Evolutionary conservation across 2,329 filamentous ascomycete species (phyloP), one percentile per base, ranked within the genome.

Genomic region (Plenodomus tracheiphilus): DNA sequence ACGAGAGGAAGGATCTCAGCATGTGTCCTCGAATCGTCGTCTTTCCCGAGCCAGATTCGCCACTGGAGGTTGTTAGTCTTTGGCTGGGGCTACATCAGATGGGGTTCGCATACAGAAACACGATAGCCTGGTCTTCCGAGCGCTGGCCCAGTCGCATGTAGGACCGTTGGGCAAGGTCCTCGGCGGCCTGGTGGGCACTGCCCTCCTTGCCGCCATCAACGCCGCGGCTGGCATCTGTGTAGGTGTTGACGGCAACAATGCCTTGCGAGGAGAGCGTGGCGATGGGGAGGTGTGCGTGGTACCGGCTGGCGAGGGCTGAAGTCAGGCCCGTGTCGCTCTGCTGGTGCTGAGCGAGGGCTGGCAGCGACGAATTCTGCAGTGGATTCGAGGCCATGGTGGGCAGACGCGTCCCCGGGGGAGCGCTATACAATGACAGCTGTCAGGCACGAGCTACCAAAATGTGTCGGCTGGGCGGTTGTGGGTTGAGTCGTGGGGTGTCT

Each of bases 41-140:
- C 78, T 99, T 99, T 63, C 94, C 94, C 25, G 94, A 87, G 39
- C 94, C 94, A 48, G 91, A 96, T 81, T 99, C 94, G 73, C 94
- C 94, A 59, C 92, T 97, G 38, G 9, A 2, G 0, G 2, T 22
- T 38, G 45, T 59, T 52, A 62, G 55, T 22, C 5, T 32, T 4
- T 32, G 13, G 9, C 28, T 15, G 15, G 15, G 13, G 22, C 10
- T 10, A 15, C 9, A 11, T 32, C 28, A 32, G 28, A 32, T 32
- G 28, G 1, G 6, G 10, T 21, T 15, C 2, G 83, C 90, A 79
- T 82, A 97, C 91, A 99, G 76, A 64, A 99, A 97, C 2, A 97
- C 81, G 43, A 96, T 79, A 1, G 92, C 89, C 74, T 99, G 94
- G 72, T 96, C 96, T 74, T 99, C 94, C 2, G 88, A 91, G 43